Evolutionary conservation across 345 rosid species (phyloP).

Genomic region (Hibiscus mutabilis): DNA sequence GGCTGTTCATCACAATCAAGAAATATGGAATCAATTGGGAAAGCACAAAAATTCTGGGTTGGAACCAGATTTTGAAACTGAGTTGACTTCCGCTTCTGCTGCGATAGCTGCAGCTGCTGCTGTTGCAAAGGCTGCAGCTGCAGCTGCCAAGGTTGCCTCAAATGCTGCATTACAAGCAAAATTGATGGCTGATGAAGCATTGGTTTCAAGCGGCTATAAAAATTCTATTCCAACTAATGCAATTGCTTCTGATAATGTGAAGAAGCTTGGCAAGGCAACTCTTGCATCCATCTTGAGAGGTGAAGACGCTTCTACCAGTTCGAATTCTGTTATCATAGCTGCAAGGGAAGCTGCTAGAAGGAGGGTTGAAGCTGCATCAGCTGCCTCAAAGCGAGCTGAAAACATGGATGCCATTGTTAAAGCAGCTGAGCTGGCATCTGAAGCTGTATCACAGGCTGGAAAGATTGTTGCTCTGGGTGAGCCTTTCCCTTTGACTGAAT

Average conservation of each 20-base stretch:
- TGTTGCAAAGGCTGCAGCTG: conserved; percentile 97
- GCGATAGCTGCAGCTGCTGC: conserved; percentile 87
- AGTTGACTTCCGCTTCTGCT: conserved; percentile 74
- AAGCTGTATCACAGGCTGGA: conserved; percentile 92
- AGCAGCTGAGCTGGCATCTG: conserved; percentile 96
- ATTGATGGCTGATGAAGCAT: conserved; percentile 87
- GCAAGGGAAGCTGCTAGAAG: conserved; percentile 83
- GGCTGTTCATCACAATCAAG: conserved; percentile 65
- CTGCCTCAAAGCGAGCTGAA: conserved; percentile 89
- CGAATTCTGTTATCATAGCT: conserved; percentile 55
- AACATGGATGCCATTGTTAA: conserved; percentile 81
- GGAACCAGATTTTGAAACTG: conserved; percentile 49
- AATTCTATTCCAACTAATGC: conserved; percentile 27
- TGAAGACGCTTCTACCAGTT: conserved; percentile 38
- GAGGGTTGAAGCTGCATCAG: conserved; percentile 83
- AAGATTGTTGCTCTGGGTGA: conserved; percentile 84
- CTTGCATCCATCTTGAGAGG: conserved; percentile 55
- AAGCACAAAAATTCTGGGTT: conserved; percentile 50
- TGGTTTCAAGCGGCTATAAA: conserved; percentile 23
- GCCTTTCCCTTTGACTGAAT: conserved; percentile 51
- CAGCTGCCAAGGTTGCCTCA: conserved; percentile 90
- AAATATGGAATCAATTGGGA: conserved; percentile 66
- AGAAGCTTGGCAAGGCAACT: conserved; percentile 36
- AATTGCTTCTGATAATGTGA: conserved; percentile 25
- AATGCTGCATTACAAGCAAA: conserved; percentile 94